Evolutionary conservation across 805 yeast species (phyloP).

Genomic region (Metschnikowia amazonensis): DNA sequence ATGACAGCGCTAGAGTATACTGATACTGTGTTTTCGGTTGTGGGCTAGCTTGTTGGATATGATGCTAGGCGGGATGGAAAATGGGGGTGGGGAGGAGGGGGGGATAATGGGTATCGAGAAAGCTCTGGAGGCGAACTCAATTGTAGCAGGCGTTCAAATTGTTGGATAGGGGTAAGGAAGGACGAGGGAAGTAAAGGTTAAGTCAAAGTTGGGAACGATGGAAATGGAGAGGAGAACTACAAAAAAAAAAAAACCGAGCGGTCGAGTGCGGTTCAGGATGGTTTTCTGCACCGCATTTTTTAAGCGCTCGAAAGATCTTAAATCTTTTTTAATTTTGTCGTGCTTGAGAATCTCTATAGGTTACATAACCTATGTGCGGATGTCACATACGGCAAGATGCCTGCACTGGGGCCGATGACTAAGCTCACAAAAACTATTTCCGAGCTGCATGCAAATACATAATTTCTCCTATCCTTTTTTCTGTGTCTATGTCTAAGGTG

Average conservation of each 20-base stretch:
- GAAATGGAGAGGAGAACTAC: neutral
- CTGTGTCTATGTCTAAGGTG: neutral
- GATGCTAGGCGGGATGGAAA: neutral
- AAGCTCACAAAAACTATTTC: neutral
- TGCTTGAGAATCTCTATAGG: conserved; percentile 1
- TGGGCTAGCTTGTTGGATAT: neutral
- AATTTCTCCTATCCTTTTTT: neutral
- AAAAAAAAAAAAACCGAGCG: conserved; percentile 3
- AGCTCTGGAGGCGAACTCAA: neutral
- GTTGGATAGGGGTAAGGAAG: neutral
- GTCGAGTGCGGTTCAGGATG: conserved; percentile 5
- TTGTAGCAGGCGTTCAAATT: neutral
- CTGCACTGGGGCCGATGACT: neutral
- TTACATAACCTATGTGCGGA: conserved; percentile 2
- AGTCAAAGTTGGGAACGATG: neutral
- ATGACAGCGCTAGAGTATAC: neutral
- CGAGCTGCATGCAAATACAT: neutral
- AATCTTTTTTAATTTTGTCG: conserved; percentile 1
- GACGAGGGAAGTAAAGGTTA: neutral
- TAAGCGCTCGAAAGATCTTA: conserved; percentile 6
- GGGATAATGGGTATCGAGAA: neutral
- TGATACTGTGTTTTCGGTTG: neutral
- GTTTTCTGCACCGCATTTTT: conserved; percentile 6
- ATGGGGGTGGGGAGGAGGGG: neutral
- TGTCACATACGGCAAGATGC: neutral